A percentile compares a stretch with the other conserved stretches of the same genome.
These are phyloP conservation scores for Persicaria tinctoria DNA, from an alignment of 148 eudicot genomes.

Conservation along the genomic window DNA sequence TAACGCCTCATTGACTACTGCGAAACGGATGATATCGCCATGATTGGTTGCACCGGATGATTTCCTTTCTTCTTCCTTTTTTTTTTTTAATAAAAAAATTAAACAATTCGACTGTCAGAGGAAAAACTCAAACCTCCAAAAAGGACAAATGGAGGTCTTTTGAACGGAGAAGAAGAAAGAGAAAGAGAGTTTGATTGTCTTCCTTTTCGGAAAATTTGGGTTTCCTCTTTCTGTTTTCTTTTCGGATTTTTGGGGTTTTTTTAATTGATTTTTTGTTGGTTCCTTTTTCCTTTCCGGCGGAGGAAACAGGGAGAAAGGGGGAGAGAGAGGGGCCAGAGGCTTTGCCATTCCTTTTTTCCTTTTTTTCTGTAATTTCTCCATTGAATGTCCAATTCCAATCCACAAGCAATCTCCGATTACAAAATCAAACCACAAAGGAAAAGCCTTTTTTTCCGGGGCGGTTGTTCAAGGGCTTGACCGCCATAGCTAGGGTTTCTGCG, in stretches of 20 bases:
- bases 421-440: background rate
- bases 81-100: background rate
- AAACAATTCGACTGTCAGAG: background rate
- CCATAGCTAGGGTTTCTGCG: background rate
- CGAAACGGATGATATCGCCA: background rate
- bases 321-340: background rate
- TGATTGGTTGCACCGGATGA: slow-evolving; percentile 5
- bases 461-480: slow-evolving; percentile 4
- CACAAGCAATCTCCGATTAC: background rate
- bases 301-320: slow-evolving; percentile 3
- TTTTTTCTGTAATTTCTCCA: background rate
- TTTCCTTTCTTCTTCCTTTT: background rate
- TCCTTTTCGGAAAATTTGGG: background rate
- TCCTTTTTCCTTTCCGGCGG: background rate
- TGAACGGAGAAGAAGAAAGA: background rate
- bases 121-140: slow-evolving; percentile 8
- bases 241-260: background rate
- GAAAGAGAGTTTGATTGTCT: background rate
- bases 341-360: background rate
- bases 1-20: background rate
- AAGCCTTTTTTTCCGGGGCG: slow-evolving; percentile 5
- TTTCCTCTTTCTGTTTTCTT: background rate
- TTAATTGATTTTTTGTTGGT: background rate
- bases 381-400: slow-evolving; percentile 5
- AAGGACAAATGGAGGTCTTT: slow-evolving; percentile 12